A percentile compares a stretch with the other conserved stretches of the same genome.
phyloP scores from a whole-genome alignment of 129 eudicot genomes.

The Sambucus nigra region DNA sequence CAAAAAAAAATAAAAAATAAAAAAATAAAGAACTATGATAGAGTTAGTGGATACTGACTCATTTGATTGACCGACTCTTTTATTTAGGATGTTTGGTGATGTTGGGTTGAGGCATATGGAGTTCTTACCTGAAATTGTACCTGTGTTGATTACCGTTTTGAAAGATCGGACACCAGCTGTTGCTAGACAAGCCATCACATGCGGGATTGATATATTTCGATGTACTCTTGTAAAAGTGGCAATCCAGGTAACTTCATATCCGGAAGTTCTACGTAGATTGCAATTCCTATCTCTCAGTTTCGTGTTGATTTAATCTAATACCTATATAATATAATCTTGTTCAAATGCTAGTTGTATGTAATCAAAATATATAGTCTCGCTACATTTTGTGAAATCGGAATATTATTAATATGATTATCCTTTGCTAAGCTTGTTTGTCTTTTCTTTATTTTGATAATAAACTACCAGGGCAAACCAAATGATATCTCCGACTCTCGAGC shows the following conservation, averaged over 20 bases:
- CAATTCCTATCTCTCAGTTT: not conserved
- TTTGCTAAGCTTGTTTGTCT: not conserved
- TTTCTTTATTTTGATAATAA: no score
- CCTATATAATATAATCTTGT: not conserved
- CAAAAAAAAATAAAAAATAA: no score
- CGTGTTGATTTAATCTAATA: not conserved
- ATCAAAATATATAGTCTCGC: not conserved
- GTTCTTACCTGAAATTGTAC: constrained; percentile 61
- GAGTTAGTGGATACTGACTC: no score
- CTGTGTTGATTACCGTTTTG: constrained; percentile 49
- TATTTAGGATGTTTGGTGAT: constrained; percentile 70
- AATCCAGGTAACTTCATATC: constrained; percentile 47
- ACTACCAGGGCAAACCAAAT: no score
- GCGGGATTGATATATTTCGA: constrained; percentile 60
- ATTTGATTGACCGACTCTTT: constrained; percentile 10
- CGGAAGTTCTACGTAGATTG: not conserved
- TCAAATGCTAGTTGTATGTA: not conserved
- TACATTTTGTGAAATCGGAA: not conserved
- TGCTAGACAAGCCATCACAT: constrained; percentile 77
- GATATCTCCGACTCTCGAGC: no score
- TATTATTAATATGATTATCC: no score
- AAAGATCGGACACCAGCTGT: constrained; percentile 89
- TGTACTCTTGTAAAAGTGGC: constrained; percentile 47
- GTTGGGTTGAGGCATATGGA: constrained; percentile 62
- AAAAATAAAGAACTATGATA: no score